Evolutionary conservation across 129 eudicot species (phyloP).

Genomic region (Helianthus annuus): DNA sequence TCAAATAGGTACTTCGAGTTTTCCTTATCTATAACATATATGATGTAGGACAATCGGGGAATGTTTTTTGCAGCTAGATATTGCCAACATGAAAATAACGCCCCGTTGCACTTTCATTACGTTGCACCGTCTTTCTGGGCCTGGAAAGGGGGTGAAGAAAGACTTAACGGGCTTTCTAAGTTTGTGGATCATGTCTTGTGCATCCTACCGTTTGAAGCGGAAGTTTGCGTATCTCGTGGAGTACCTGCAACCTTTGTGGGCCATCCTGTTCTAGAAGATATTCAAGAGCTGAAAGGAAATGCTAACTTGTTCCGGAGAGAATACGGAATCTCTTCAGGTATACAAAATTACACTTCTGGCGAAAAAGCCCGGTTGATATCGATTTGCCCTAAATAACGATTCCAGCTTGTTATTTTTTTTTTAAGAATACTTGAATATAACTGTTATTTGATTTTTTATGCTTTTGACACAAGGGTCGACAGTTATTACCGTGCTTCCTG

Average conservation of each 20-base stretch:
- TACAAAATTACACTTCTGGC: not conserved
- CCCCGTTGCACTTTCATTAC: constrained; percentile 82
- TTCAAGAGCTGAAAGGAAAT: constrained; percentile 56
- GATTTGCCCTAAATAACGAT: not conserved
- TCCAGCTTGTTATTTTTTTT: not conserved
- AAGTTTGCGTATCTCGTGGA: constrained; percentile 65
- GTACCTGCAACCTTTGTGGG: constrained; percentile 89
- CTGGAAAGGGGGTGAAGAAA: constrained; percentile 95
- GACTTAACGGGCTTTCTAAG: constrained; percentile 67
- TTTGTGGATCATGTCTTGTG: constrained; percentile 87
- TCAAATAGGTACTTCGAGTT: not conserved
- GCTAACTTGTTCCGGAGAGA: constrained; percentile 51
- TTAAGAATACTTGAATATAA: not conserved
- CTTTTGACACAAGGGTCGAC: constrained; percentile 49
- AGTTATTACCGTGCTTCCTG: constrained; percentile 72
- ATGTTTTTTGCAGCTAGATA: constrained; percentile 81
- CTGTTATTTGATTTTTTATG: not conserved
- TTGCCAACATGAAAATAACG: constrained; percentile 40
- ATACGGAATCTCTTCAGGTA: constrained; percentile 73
- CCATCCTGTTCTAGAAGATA: constrained; percentile 88
- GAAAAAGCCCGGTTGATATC: not conserved
- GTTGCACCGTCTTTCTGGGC: constrained; percentile 99
- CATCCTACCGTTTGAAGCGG: constrained; percentile 88
- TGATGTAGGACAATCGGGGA: constrained; percentile 56
- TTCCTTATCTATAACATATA: constrained; percentile 37